Conservation (phyloP, 2,329 filamentous ascomycete species). For the Cyphellophora attinorum region DNA sequence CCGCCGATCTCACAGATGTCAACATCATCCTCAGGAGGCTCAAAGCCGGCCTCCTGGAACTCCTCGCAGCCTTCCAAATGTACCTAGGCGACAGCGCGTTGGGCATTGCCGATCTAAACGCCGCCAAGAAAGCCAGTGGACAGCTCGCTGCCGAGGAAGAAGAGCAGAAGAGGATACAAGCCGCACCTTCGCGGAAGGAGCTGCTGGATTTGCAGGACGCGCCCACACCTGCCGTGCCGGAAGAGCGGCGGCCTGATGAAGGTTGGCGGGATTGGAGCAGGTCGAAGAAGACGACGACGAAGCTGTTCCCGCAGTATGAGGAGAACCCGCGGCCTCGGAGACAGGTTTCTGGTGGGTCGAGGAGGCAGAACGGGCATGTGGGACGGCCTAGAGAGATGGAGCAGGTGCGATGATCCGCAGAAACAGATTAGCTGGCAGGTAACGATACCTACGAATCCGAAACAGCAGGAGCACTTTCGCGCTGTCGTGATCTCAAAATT, state of each 20-base stretch:
- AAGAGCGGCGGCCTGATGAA: background rate
- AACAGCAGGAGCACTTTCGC: too few relatives aligned
- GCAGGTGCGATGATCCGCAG: conserved; percentile 2
- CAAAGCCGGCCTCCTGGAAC: conserved; percentile 52
- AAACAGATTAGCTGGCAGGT: background rate
- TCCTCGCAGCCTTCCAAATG: conserved; percentile 63
- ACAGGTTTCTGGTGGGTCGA: background rate
- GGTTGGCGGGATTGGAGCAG: conserved; percentile 1
- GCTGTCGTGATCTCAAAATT: too few relatives aligned
- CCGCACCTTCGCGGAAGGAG: conserved; percentile 3
- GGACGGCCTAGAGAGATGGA: conserved; percentile 3
- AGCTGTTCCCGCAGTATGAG: conserved; percentile 1
- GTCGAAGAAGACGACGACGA: background rate
- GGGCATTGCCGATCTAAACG: conserved; percentile 58
- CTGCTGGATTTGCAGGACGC: conserved; percentile 1
- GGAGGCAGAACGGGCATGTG: background rate
- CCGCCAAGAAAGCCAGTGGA: conserved; percentile 56
- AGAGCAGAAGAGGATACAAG: conserved; percentile 1
- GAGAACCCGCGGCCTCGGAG: background rate
- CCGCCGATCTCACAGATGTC: conserved; percentile 46
- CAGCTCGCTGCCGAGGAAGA: conserved; percentile 13
- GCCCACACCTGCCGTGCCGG: background rate
- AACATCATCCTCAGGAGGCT: conserved; percentile 58
- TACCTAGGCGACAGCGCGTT: conserved; percentile 65
- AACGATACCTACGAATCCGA: too few relatives aligned